Conservation (phyloP, 345 rosid species). For the Turnera subulata region DNA sequence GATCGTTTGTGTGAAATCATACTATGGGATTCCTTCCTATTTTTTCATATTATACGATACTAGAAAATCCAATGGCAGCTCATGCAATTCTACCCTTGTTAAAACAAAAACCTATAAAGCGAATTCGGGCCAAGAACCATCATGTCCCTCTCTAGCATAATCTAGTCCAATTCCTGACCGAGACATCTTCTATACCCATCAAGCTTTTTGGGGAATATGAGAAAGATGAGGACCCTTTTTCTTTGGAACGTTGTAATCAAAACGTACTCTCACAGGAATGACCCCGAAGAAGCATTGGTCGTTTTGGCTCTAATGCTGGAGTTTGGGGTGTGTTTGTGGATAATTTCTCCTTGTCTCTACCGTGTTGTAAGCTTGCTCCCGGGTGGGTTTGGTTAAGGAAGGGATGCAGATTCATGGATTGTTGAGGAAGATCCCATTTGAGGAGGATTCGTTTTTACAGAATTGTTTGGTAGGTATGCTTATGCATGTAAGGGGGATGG, state of each 20-base stretch:
- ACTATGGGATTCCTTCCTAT: too few relatives aligned
- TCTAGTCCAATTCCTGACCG: slow-evolving; percentile 39
- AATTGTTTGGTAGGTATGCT: slow-evolving; percentile 42
- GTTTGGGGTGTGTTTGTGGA: slow-evolving; percentile 35
- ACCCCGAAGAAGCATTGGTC: slow-evolving; percentile 29
- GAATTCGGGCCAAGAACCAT: too few relatives aligned
- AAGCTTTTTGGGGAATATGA: slow-evolving; percentile 1
- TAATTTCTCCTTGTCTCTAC: slow-evolving; percentile 40
- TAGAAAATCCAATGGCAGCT: too few relatives aligned
- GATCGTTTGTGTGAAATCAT: too few relatives aligned
- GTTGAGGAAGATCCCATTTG: slow-evolving; percentile 29
- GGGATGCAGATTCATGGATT: slow-evolving; percentile 52
- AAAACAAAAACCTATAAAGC: too few relatives aligned
- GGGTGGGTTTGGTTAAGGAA: slow-evolving; percentile 32
- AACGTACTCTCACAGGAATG: slow-evolving; percentile 42
- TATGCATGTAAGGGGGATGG: too few relatives aligned
- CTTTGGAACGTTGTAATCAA: slow-evolving; percentile 51
- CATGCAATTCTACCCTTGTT: too few relatives aligned
- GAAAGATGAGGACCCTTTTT: slow-evolving; percentile 23
- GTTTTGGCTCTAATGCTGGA: slow-evolving; percentile 37
- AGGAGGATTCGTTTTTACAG: slow-evolving; percentile 32
- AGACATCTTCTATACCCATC: slow-evolving; percentile 29
- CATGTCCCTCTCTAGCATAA: too few relatives aligned
- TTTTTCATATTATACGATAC: too few relatives aligned
- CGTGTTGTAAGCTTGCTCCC: slow-evolving; percentile 47